A percentile compares a stretch with the other conserved stretches of the same genome.
phyloP scores from a whole-genome alignment of 257 asterid species.

The Ophiorrhiza pumila region DNA sequence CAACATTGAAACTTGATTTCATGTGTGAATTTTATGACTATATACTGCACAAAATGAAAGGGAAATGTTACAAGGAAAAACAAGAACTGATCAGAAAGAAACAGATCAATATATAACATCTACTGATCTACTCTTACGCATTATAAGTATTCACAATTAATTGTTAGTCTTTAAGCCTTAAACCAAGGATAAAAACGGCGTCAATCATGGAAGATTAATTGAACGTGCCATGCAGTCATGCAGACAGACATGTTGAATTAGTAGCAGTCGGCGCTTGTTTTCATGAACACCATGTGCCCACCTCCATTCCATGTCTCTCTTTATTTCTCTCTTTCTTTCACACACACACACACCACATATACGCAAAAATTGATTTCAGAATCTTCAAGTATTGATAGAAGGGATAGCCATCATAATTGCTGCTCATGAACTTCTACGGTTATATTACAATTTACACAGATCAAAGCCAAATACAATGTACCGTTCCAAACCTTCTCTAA shows the following conservation, averaged over 20 bases:
- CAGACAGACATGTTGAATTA: conserved; percentile 16
- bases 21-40: too few relatives aligned
- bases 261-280: conserved; percentile 21
- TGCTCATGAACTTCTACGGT: not conserved
- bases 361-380: not conserved
- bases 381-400: not conserved
- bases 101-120: too few relatives aligned
- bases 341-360: conserved; percentile 9
- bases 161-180: too few relatives aligned
- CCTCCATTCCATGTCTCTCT: conserved; percentile 2
- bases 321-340: not conserved
- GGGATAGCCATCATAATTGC: not conserved
- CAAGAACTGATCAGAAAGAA: too few relatives aligned
- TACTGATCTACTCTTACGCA: too few relatives aligned
- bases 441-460: not conserved
- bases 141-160: too few relatives aligned
- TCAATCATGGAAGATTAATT: conserved; percentile 30
- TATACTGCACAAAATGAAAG: too few relatives aligned
- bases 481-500: not conserved
- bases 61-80: too few relatives aligned
- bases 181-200: conserved; percentile 30
- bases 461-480: conserved; percentile 21
- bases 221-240: conserved; percentile 7
- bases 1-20: too few relatives aligned
- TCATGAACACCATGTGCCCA: conserved; percentile 39